Percentiles rank a stretch among this genome's conserved stretches.
phyloP scores from a whole-genome alignment of 345 rosid genomes.

The Eucalyptus paniculata region DNA sequence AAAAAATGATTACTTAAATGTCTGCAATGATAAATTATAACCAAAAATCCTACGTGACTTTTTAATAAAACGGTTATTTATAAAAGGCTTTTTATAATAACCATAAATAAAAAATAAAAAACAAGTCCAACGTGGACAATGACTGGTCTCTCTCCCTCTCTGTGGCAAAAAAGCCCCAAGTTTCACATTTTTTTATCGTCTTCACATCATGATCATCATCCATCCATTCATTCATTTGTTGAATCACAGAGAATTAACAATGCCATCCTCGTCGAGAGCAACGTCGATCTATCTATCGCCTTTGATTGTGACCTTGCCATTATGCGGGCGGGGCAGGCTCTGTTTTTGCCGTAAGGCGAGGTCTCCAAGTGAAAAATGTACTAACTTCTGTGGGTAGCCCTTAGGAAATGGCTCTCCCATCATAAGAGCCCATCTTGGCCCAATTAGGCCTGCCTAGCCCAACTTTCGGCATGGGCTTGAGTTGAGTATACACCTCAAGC shows the following conservation, averaged over 20 bases:
- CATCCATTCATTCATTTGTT: no score
- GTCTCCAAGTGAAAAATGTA: neutral
- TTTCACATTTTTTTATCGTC: no score
- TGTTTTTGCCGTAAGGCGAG: neutral
- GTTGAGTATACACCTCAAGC: neutral
- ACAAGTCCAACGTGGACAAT: neutral
- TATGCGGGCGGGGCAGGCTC: neutral
- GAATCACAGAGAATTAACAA: no score
- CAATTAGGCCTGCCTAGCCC: neutral
- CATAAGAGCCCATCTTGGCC: neutral
- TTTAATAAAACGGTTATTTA: no score
- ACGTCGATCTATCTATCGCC: no score
- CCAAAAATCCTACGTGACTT: accelerated
- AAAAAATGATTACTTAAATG: neutral
- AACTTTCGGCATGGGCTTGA: neutral
- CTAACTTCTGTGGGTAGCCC: neutral
- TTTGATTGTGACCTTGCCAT: neutral
- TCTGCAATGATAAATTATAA: accelerated
- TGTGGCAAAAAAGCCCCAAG: no score
- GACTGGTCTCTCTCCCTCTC: neutral
- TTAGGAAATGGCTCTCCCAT: neutral
- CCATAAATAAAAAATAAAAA: no score
- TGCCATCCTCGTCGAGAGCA: no score
- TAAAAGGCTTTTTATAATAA: no score
- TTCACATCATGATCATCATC: no score